Conservation (phyloP, 1,284 basidiomycete genomes). For the Porogramme epimiltina region DNA sequence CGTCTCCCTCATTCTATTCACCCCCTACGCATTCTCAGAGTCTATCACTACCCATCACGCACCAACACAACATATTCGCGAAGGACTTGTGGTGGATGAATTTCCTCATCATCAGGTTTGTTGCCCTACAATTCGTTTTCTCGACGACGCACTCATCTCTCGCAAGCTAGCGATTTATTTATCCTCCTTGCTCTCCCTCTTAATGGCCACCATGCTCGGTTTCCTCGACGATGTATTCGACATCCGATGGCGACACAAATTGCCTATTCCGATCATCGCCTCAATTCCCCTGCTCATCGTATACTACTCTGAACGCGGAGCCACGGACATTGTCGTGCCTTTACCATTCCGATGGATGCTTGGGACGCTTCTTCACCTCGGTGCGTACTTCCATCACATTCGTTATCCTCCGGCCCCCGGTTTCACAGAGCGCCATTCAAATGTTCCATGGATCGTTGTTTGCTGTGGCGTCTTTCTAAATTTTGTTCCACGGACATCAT, state of each 20-base stretch:
- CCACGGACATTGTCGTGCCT: conserved; percentile 94
- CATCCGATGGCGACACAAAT: conserved; percentile 97
- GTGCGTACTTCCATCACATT: too few species aligned
- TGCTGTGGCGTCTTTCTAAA: too few species aligned
- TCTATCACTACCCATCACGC: conserved; percentile 54
- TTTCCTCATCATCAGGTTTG: conserved; percentile 89
- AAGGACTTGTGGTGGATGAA: conserved; percentile 66
- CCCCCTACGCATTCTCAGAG: conserved; percentile 86
- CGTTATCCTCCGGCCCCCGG: too few species aligned
- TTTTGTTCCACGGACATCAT: too few species aligned
- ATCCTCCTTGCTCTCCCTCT: conserved; percentile 86
- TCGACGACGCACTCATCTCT: background rate
- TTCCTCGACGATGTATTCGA: conserved; percentile 99
- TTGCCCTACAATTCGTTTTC: conserved; percentile 8
- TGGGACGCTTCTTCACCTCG: conserved; percentile 85
- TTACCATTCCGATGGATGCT: conserved; percentile 74
- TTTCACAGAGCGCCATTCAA: too few species aligned
- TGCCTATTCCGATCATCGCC: conserved; percentile 95
- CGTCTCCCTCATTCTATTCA: conserved; percentile 81
- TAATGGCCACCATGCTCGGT: conserved; percentile 92
- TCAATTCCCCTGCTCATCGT: conserved; percentile 95
- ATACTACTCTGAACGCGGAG: conserved; percentile 93
- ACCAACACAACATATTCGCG: conserved; percentile 40
- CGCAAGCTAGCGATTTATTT: conserved; percentile 86
- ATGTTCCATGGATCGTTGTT: too few species aligned